Evolutionary conservation across 2,329 filamentous ascomycete genomes (phyloP).

Genomic region (Pyricularia pennisetigena): DNA sequence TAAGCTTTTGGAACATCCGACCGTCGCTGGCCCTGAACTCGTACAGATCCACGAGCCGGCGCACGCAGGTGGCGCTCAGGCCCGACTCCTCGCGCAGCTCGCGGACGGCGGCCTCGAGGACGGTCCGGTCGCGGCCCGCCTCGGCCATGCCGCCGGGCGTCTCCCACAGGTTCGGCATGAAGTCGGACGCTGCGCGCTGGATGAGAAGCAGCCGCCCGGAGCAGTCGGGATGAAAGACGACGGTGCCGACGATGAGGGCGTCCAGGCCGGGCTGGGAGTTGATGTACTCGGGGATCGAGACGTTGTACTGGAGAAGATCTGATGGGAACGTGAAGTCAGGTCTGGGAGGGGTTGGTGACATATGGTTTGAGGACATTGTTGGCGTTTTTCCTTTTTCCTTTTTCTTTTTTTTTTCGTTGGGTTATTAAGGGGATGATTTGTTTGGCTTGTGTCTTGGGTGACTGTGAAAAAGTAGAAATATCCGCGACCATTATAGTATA

Average conservation of each 20-base stretch:
- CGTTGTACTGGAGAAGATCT: not conserved
- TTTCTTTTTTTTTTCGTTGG: not conserved
- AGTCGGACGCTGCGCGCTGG: conserved; percentile 33
- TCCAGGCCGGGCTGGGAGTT: not conserved
- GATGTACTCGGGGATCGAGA: not conserved
- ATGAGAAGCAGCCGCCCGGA: conserved; percentile 29
- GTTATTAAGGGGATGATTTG: not conserved
- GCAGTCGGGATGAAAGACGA: conserved; percentile 21
- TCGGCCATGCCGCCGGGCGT: conserved; percentile 1
- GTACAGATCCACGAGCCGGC: conserved; percentile 19
- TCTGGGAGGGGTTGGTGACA: not conserved
- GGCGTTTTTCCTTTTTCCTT: not conserved
- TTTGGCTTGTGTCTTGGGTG: not conserved
- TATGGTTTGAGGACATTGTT: not conserved
- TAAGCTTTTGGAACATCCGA: conserved; percentile 12
- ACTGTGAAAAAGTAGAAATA: not conserved
- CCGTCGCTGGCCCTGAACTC: not conserved
- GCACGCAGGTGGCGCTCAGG: conserved; percentile 20
- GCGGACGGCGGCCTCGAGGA: conserved; percentile 24
- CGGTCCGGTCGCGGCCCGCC: conserved; percentile 14
- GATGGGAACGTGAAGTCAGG: not conserved
- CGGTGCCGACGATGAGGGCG: conserved; percentile 13
- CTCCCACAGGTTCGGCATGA: conserved; percentile 36
- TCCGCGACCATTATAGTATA: not conserved
- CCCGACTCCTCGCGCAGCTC: conserved; percentile 40